A percentile compares a stretch with the other conserved stretches of the same genome.
These are phyloP conservation scores for Gossypium arboreum DNA, from an alignment of 345 rosid species.

Conservation along the genomic window DNA sequence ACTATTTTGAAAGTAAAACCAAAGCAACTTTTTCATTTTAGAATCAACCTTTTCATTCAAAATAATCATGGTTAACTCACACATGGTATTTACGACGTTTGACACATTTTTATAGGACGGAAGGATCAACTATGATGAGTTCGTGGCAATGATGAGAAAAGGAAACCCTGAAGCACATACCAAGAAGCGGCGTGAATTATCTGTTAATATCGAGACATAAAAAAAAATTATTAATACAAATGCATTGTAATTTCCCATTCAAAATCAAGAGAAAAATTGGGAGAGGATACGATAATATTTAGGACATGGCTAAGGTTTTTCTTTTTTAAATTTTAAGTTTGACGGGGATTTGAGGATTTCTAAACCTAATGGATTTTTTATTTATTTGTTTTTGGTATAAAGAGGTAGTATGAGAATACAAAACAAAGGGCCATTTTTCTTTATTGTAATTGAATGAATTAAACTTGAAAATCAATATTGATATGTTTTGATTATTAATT, in stretches of 20 bases:
- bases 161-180: conserved; percentile 80
- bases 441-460: not conserved
- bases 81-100: not conserved
- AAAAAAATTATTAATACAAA: not conserved
- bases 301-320: not conserved
- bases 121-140: conserved; percentile 86
- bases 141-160: conserved; percentile 97
- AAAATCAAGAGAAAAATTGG: conserved; percentile 1
- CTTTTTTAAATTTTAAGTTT: not conserved
- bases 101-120: conserved; percentile 58
- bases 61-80: too few relatives aligned
- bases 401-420: not conserved
- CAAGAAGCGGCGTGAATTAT: conserved; percentile 82
- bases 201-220: conserved; percentile 18
- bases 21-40: not conserved
- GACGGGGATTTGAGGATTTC: not conserved
- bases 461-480: not conserved
- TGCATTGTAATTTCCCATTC: not conserved
- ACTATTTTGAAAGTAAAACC: not conserved
- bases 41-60: too few relatives aligned
- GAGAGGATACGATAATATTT: not conserved
- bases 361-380: not conserved
- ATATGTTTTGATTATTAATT: not conserved
- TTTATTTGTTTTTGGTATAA: not conserved
- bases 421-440: not conserved